Evolutionary conservation across 192 early-diverging fungal genomes (phyloP).

Genomic region (Gaertneriomyces sp.): DNA sequence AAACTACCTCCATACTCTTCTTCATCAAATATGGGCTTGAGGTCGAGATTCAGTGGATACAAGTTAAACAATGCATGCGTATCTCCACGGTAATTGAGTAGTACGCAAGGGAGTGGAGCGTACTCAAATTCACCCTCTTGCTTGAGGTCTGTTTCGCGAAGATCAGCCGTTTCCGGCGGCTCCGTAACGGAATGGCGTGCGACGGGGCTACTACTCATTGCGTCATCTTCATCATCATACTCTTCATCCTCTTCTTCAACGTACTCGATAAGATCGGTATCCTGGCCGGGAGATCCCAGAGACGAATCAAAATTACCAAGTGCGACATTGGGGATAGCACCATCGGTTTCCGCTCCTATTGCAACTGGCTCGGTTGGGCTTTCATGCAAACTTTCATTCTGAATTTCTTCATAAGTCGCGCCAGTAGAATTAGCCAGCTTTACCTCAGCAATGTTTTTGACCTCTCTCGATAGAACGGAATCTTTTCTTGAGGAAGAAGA

Average conservation of each 20-base stretch:
- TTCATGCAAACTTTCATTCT: too few relatives aligned
- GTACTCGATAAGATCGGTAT: conserved; percentile 21
- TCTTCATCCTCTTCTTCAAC: conserved; percentile 23
- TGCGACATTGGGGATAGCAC: not conserved
- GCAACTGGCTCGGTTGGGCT: too few relatives aligned
- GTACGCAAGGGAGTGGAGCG: conserved; percentile 18
- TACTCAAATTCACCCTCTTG: conserved; percentile 7
- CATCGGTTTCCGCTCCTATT: too few relatives aligned
- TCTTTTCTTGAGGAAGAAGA: too few relatives aligned
- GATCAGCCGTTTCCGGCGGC: not conserved
- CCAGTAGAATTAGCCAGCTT: too few relatives aligned
- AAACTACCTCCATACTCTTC: conserved; percentile 12
- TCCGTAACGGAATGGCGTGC: not conserved
- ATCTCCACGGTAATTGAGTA: conserved; percentile 9
- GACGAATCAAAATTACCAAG: not conserved
- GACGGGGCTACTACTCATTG: not conserved
- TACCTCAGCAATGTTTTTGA: too few relatives aligned
- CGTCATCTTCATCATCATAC: conserved; percentile 2
- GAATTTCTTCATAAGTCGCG: too few relatives aligned
- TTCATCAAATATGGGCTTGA: conserved; percentile 25
- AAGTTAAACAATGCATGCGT: conserved; percentile 21
- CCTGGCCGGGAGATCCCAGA: not conserved
- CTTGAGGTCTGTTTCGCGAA: not conserved
- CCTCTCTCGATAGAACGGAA: too few relatives aligned
- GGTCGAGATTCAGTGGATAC: conserved; percentile 11